These are phyloP conservation scores for Candida broadrunensis DNA, from an alignment of 805 yeast genomes.

Conservation along the genomic window DNA sequence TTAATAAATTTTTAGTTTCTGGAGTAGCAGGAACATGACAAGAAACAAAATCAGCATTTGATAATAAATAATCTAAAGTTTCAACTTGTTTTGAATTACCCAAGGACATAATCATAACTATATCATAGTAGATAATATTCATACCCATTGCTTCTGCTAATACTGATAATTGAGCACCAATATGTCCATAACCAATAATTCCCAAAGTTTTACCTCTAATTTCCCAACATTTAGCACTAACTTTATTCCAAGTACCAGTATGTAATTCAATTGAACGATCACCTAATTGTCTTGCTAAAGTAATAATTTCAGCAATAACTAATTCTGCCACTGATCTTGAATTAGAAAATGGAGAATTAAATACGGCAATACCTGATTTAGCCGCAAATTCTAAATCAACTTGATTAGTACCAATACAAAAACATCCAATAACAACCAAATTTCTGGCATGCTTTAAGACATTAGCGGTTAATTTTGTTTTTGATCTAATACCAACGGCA, in stretches of 20 bases:
- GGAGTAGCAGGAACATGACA: conserved; percentile 93
- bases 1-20: conserved; percentile 87
- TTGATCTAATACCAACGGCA: conserved; percentile 97
- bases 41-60: conserved; percentile 82
- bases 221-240: conserved; percentile 94
- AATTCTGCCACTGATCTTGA: conserved; percentile 98
- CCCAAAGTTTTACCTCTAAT: conserved; percentile 98
- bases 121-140: conserved; percentile 93
- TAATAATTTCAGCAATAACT: conserved; percentile 90
- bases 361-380: conserved; percentile 88
- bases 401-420: conserved; percentile 99
- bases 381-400: conserved; percentile 93
- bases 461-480: conserved; percentile 81
- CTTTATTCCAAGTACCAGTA: conserved; percentile 97
- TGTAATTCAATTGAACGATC: conserved; percentile 96
- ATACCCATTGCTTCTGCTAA: conserved; percentile 97
- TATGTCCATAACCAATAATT: conserved; percentile 96
- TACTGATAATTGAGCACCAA: conserved; percentile 95
- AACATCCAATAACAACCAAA: conserved; percentile 90
- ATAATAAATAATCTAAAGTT: conserved; percentile 77
- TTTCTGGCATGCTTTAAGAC: conserved; percentile 84
- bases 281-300: conserved; percentile 93
- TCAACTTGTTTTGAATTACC: conserved; percentile 95
- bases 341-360: conserved; percentile 98
- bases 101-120: conserved; percentile 87